Evolutionary conservation across 805 yeast genomes (phyloP).

Genomic region (Metschnikowia baotianmanensis): DNA sequence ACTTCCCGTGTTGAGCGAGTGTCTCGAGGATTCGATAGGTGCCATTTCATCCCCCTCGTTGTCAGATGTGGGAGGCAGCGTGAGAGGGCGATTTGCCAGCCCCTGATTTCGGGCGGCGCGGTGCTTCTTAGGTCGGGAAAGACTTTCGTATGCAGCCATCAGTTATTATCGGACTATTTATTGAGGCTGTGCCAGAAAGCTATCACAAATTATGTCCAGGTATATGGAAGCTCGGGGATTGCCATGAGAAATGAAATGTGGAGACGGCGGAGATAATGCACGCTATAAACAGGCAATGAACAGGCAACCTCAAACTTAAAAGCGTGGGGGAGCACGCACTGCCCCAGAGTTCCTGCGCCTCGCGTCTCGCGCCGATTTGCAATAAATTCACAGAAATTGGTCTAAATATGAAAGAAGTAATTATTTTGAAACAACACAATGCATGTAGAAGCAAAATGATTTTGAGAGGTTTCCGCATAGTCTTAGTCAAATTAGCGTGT

Average conservation of each 20-base stretch:
- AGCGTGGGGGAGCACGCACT: conserved; percentile 5
- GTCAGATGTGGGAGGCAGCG: conserved; percentile 4
- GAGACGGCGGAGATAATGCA: not conserved
- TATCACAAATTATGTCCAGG: too few species aligned
- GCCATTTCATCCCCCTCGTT: not conserved
- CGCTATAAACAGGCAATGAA: conserved; percentile 6
- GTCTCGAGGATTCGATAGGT: not conserved
- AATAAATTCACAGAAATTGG: too few species aligned
- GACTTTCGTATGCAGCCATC: conserved; percentile 5
- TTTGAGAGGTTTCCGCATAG: too few species aligned
- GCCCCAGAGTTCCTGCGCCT: too few species aligned
- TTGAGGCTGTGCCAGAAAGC: too few species aligned
- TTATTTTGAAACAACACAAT: too few species aligned
- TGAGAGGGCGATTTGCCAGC: not conserved
- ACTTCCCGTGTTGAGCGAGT: not conserved
- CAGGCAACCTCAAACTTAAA: not conserved
- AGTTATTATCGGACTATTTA: too few species aligned
- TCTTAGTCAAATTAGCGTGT: too few species aligned
- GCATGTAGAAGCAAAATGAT: too few species aligned
- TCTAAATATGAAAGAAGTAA: too few species aligned
- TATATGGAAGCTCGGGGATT: too few species aligned
- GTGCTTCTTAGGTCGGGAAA: not conserved
- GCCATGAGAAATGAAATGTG: not conserved
- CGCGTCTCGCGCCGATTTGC: too few species aligned
- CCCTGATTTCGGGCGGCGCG: not conserved